Base-by-base conservation (phyloP, 352 stramenopile genomes). In the Pythium myriotylum region DNA sequence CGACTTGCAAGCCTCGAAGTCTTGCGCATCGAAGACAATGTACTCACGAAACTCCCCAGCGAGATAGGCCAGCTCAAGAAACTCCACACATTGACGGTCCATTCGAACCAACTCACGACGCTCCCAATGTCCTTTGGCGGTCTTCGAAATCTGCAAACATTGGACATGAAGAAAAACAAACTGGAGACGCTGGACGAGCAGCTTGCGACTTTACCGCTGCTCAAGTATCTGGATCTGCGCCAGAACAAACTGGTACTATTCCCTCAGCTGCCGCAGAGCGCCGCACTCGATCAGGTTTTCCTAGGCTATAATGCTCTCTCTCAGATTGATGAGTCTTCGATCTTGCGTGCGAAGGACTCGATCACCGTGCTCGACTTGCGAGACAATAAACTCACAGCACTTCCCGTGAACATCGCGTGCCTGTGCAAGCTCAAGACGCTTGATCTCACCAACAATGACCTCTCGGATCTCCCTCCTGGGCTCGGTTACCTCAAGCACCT, bases 111-210 rank as follows among this genome's bases (percentile, higher is more conserved):
- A 48, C 59, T 94, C 29, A 54, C 67, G 40, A 48, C 35, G 3
- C 59, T 94, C 0, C 83, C 85, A 6, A 4, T 60, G 1, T 86
- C 76, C 1, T 85, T 94, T 19, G 41, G 61, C 0, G 47, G 48
- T 6, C 65, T 94, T 7, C 51, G 63, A 9, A 82, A 80, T 24
- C 69, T 94, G 43, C 77, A 87, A 16, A 89, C 70, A 27, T 67
- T 94, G 4, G 81, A 94, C 42, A 52, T 94, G 27, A 92, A 89
- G 71, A 92, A 91, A 54, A 94, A 94, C 48, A 70, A 68, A 10
- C 35, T 94, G 22, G 74, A 86, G 35, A 78, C 69, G 0, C 73
- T 81, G 29, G 48, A 55, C 1, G 69, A 80, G 8, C 73, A 72
- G 49, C 67, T 93, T 13, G 54, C 65, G 19, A 65, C 65, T 2